A percentile compares a stretch with the other conserved stretches of the same genome.
These are phyloP conservation scores for Rhizopus stolonifer DNA, from an alignment of 371 early-diverging fungal species.

Conservation along the genomic window DNA sequence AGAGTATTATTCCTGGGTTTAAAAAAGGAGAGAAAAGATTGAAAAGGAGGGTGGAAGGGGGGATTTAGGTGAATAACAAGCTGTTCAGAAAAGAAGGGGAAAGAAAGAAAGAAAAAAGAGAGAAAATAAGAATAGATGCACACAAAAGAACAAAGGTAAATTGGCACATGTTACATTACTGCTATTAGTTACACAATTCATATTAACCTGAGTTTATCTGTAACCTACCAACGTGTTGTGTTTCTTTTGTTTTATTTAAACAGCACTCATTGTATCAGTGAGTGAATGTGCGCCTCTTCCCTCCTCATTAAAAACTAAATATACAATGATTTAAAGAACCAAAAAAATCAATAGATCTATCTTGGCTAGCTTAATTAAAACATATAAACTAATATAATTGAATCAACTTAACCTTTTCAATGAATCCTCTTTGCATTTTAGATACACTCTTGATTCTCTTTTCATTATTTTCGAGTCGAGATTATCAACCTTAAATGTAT, in stretches of 20 bases:
- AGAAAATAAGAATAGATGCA: constrained; percentile 2
- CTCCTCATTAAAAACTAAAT: too few species aligned
- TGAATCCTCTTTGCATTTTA: too few species aligned
- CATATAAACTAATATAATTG: too few species aligned
- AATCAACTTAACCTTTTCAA: too few species aligned
- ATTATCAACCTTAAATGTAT: too few species aligned
- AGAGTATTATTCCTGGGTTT: not conserved
- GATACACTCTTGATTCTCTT: too few species aligned
- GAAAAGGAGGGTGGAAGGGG: not conserved
- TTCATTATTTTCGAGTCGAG: too few species aligned
- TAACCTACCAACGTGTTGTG: not conserved
- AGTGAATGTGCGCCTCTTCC: too few species aligned
- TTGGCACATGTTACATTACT: constrained; percentile 34
- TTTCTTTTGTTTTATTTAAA: not conserved
- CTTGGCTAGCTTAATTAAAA: too few species aligned
- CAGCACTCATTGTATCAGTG: not conserved
- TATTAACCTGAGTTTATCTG: constrained; percentile 4
- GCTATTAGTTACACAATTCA: constrained; percentile 16
- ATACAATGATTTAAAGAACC: too few species aligned
- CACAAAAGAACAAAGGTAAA: constrained; percentile 52
- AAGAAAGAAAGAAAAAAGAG: not conserved
- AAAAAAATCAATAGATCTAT: too few species aligned
- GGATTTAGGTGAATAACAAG: not conserved
- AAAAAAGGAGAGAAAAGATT: not conserved
- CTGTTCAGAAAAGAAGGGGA: not conserved